Conservation (phyloP, 805 yeast species). For the Lipomyces yamadae region DNA sequence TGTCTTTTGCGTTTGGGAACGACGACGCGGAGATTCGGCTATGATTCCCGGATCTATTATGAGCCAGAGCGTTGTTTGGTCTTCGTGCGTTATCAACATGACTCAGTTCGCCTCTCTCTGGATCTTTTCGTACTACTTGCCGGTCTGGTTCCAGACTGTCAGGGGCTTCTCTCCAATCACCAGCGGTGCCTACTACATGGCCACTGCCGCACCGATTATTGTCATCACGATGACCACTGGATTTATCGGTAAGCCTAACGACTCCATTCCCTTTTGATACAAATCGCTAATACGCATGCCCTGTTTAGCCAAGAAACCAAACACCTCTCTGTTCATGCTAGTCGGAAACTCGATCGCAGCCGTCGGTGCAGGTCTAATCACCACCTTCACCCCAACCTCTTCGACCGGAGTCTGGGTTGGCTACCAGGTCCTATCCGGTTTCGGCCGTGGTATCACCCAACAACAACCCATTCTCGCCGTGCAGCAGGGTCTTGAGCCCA, state of each 20-base stretch:
- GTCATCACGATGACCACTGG: slow-evolving; percentile 53
- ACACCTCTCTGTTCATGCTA: slow-evolving; percentile 50
- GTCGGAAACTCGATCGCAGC: slow-evolving; percentile 48
- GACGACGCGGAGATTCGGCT: slow-evolving; percentile 55
- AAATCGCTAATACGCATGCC: too few relatives aligned
- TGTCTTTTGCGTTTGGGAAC: slow-evolving; percentile 56
- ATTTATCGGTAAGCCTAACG: slow-evolving; percentile 49
- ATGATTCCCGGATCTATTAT: slow-evolving; percentile 58
- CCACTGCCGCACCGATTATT: slow-evolving; percentile 55
- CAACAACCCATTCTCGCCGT: slow-evolving; percentile 16
- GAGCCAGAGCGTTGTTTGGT: slow-evolving; percentile 46
- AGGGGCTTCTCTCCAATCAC: slow-evolving; percentile 47
- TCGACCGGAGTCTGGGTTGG: slow-evolving; percentile 50
- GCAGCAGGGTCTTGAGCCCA: slow-evolving; percentile 10
- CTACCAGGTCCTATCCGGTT: slow-evolving; percentile 53
- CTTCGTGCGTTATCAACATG: slow-evolving; percentile 47
- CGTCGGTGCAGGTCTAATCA: slow-evolving; percentile 53
- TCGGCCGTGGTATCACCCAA: slow-evolving; percentile 50
- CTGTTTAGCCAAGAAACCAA: too few relatives aligned
- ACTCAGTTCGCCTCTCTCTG: slow-evolving; percentile 42
- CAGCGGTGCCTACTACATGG: slow-evolving; percentile 50
- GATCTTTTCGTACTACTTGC: slow-evolving; percentile 36
- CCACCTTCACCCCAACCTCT: slow-evolving; percentile 50
- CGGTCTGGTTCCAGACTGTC: neutral
- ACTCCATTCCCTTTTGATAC: slow-evolving; percentile 32